Conservation (phyloP, 176 grass and related monocot species). For the Oryza glaberrima region DNA sequence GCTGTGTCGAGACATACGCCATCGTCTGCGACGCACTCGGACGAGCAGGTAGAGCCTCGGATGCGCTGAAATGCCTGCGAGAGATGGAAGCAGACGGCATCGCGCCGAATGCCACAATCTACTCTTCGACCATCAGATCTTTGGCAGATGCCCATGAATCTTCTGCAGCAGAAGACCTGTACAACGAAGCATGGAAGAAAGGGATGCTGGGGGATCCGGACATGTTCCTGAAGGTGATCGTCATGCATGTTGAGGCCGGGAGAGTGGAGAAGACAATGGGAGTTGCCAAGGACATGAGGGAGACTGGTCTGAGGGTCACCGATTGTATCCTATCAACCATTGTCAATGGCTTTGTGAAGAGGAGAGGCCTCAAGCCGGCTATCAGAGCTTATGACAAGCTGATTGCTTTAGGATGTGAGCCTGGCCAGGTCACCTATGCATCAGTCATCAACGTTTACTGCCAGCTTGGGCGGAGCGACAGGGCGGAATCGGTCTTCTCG, state of each 20-base stretch:
- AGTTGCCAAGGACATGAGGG: constrained; percentile 72
- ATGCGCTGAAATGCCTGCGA: constrained; percentile 66
- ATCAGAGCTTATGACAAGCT: constrained; percentile 71
- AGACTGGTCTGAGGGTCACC: constrained; percentile 65
- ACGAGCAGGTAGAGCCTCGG: constrained; percentile 57
- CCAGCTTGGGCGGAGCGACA: constrained; percentile 66
- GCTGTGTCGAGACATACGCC: constrained; percentile 51
- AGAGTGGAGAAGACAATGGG: constrained; percentile 56
- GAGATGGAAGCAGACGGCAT: constrained; percentile 77
- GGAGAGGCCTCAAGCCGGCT: constrained; percentile 68
- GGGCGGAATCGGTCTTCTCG: constrained; percentile 68
- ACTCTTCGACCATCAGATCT: constrained; percentile 66
- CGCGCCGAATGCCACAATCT: constrained; percentile 52
- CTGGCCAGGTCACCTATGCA: constrained; percentile 92
- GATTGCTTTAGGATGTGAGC: constrained; percentile 61
- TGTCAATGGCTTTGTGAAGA: constrained; percentile 83
- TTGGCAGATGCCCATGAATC: constrained; percentile 67
- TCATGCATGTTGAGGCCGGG: constrained; percentile 74
- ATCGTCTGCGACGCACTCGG: constrained; percentile 71
- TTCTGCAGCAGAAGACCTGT: constrained; percentile 60
- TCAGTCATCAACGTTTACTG: constrained; percentile 86
- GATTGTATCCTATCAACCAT: constrained; percentile 79
- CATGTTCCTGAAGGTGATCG: constrained; percentile 75
- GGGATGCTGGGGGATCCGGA: constrained; percentile 74
- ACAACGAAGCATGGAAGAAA: constrained; percentile 59